Evolutionary conservation across 371 early-diverging fungal species (phyloP).

Genomic region (Rhizopus delemar): DNA sequence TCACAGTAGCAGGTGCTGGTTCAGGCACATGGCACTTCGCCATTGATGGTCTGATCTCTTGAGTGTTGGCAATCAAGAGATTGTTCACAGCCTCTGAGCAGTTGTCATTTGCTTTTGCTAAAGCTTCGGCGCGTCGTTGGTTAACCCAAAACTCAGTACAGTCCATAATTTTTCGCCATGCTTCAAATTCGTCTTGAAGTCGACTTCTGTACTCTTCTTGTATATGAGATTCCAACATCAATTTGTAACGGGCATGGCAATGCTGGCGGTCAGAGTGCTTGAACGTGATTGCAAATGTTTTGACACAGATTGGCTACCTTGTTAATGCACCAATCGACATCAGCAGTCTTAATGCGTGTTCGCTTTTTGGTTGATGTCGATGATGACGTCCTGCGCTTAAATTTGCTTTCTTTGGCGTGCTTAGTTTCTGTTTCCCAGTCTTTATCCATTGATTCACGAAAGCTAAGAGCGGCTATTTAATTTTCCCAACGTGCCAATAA

Average conservation of each 20-base stretch:
- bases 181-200: conserved; percentile 17
- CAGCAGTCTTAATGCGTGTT: conserved; percentile 12
- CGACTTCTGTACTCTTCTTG: conserved; percentile 14
- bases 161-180: conserved; percentile 13
- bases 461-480: not conserved
- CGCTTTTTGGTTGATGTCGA: not conserved
- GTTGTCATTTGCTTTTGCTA: conserved; percentile 16
- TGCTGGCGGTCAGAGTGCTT: conserved; percentile 11
- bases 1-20: conserved; percentile 11
- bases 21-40: conserved; percentile 11
- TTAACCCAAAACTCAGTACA: conserved; percentile 16
- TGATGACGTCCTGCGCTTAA: conserved; percentile 2
- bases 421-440: conserved; percentile 9
- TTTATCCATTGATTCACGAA: conserved; percentile 6
- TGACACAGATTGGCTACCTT: conserved; percentile 25
- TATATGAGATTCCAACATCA: conserved; percentile 8
- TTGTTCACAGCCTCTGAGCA: conserved; percentile 13
- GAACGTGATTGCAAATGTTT: conserved; percentile 12
- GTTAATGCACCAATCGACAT: conserved; percentile 13
- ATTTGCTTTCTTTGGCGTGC: conserved; percentile 4
- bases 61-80: conserved; percentile 17
- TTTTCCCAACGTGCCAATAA: no score
- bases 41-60: conserved; percentile 13
- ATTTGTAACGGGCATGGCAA: conserved; percentile 2
- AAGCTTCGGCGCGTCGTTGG: conserved; percentile 9